phyloP scores from a whole-genome alignment of 192 early-diverging fungal genomes.

The Geosiphon pyriformis region DNA sequence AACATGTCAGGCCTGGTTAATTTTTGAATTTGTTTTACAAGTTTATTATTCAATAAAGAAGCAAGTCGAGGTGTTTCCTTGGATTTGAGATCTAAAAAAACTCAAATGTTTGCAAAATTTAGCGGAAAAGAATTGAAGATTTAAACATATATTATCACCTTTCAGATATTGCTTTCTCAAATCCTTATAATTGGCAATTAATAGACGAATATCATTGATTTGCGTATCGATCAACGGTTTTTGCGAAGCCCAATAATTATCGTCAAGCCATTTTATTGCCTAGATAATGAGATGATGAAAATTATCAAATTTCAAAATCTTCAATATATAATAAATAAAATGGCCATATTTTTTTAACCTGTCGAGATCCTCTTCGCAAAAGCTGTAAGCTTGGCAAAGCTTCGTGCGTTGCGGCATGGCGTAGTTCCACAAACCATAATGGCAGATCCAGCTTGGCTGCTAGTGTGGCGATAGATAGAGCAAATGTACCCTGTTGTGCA shows the following conservation, averaged over 20 bases:
- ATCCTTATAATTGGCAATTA: slow-evolving; percentile 13
- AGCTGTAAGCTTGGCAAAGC: slow-evolving; percentile 51
- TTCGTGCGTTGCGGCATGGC: slow-evolving; percentile 63
- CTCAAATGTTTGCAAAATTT: no score
- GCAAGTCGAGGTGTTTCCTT: slow-evolving; percentile 9
- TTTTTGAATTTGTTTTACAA: slow-evolving; percentile 36
- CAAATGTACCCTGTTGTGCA: slow-evolving; percentile 23
- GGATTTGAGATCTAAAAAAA: no score
- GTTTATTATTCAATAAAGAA: no score
- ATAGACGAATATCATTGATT: slow-evolving; percentile 26
- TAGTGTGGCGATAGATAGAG: slow-evolving; percentile 45
- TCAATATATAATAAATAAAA: slow-evolving; percentile 23
- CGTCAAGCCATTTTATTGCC: slow-evolving; percentile 51
- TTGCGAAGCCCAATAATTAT: slow-evolving; percentile 50
- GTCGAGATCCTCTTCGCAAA: slow-evolving; percentile 41
- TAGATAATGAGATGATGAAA: slow-evolving; percentile 25
- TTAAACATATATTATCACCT: no score
- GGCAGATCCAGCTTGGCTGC: slow-evolving; percentile 53
- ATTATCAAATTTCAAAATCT: no score
- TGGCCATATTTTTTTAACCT: slow-evolving; percentile 25
- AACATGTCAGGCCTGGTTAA: slow-evolving; percentile 40
- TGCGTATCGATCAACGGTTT: slow-evolving; percentile 19
- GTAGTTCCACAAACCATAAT: slow-evolving; percentile 62
- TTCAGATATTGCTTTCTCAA: slow-evolving; percentile 21
- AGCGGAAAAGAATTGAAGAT: no score